These are phyloP conservation scores for Gynandropsis gynandra DNA, from an alignment of 345 rosid species.

Conservation along the genomic window DNA sequence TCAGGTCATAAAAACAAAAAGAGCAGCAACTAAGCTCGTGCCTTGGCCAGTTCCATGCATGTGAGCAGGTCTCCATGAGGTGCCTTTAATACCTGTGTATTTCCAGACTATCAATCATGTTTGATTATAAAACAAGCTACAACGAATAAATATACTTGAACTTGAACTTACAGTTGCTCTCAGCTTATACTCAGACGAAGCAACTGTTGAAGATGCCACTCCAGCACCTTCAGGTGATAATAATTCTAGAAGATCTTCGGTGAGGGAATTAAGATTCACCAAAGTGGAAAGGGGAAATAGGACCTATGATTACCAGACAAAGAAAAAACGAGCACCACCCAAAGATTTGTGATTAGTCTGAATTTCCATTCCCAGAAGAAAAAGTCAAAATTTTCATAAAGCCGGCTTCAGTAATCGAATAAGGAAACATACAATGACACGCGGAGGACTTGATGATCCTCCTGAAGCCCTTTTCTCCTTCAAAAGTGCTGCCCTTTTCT, in stretches of 20 bases:
- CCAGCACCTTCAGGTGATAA: slow-evolving; percentile 38
- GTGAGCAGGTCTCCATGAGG: slow-evolving; percentile 75
- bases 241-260: slow-evolving; percentile 46
- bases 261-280: slow-evolving; percentile 46
- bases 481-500: slow-evolving; percentile 67
- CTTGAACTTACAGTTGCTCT: slow-evolving; percentile 46
- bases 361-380: not conserved
- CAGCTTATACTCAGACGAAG: slow-evolving; percentile 63
- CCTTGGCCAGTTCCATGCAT: slow-evolving; percentile 97
- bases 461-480: slow-evolving; percentile 69
- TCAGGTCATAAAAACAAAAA: slow-evolving; percentile 19
- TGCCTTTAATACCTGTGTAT: slow-evolving; percentile 58
- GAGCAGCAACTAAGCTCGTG: slow-evolving; percentile 11
- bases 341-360: not conserved
- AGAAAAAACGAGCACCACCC: not conserved
- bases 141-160: not conserved
- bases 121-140: not conserved
- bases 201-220: slow-evolving; percentile 40
- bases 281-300: slow-evolving; percentile 76
- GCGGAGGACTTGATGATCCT: slow-evolving; percentile 55
- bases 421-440: slow-evolving; percentile 57
- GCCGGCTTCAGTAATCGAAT: not conserved
- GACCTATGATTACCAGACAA: slow-evolving; percentile 36
- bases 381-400: not conserved
- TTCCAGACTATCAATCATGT: slow-evolving; percentile 3